Conservation (phyloP, 306 rosid species). For the Begonia peltatifolia region DNA sequence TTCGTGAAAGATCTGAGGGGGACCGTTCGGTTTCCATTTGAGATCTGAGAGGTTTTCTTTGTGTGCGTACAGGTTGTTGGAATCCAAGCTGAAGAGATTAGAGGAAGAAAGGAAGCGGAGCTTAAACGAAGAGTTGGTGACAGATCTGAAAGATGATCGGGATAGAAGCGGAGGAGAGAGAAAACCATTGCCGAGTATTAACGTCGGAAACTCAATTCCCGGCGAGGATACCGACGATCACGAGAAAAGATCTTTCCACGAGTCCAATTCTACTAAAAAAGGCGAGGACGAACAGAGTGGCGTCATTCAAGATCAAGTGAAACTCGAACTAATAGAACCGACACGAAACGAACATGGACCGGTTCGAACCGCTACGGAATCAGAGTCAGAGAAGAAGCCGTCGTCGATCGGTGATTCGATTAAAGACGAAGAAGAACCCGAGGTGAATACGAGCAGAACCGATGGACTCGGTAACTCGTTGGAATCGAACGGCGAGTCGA, state of each 20-base stretch:
- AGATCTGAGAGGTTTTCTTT: constrained; percentile 20
- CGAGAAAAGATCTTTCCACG: constrained; percentile 36
- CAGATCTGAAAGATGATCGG: constrained; percentile 3
- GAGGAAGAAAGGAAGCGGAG: constrained; percentile 30
- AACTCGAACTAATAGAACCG: not conserved
- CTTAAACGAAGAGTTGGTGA: constrained; percentile 4
- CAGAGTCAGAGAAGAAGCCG: constrained; percentile 2
- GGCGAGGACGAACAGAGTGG: constrained; percentile 16
- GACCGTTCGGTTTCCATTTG: not conserved
- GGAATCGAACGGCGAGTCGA: constrained; percentile 18
- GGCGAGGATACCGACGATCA: constrained; percentile 17
- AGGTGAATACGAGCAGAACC: not conserved
- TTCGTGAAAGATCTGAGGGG: constrained; percentile 22
- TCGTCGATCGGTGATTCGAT: no score
- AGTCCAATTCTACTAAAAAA: constrained; percentile 34
- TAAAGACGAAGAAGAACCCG: not conserved
- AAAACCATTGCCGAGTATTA: constrained; percentile 10
- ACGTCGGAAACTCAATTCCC: constrained; percentile 10
- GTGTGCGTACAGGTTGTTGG: constrained; percentile 35
- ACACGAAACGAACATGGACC: constrained; percentile 10
- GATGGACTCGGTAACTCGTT: constrained; percentile 14
- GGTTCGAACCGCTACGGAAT: constrained; percentile 7
- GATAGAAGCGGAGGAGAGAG: not conserved
- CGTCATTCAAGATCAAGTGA: constrained; percentile 5
- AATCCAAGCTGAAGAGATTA: constrained; percentile 36